Evolutionary conservation across 2,329 filamentous ascomycete genomes (phyloP).

Genomic region (Calonectria fujianensis): DNA sequence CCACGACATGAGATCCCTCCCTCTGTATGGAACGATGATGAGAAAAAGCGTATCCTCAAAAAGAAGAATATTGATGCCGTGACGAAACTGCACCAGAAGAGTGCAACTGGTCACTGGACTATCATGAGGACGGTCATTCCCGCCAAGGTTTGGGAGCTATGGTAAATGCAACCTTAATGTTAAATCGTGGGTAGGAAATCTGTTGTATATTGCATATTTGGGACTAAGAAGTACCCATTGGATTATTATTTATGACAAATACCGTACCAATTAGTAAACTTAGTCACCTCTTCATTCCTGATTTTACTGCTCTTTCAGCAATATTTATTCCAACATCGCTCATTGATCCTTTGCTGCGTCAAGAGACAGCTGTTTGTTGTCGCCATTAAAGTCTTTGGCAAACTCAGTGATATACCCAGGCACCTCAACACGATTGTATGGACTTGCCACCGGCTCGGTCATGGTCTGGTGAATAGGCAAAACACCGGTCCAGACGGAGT

Average conservation of each 20-base stretch:
- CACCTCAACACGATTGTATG: constrained; percentile 76
- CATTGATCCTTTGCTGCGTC: constrained; percentile 52
- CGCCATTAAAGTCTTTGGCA: constrained; percentile 62
- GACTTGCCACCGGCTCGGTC: constrained; percentile 77
- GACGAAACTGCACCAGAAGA: constrained; percentile 82
- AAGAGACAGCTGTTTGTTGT: constrained; percentile 55
- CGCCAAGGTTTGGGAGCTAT: constrained; percentile 87
- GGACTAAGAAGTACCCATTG: constrained; percentile 2
- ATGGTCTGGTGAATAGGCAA: constrained; percentile 78
- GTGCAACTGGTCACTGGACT: constrained; percentile 89
- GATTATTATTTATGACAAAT: neutral
- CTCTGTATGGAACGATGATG: constrained; percentile 66
- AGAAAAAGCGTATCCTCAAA: constrained; percentile 73
- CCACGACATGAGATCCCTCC: constrained; percentile 82
- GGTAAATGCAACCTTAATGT: constrained; percentile 70
- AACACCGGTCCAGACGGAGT: constrained; percentile 73
- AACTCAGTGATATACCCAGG: constrained; percentile 76
- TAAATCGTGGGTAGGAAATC: constrained; percentile 8
- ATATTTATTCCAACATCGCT: neutral
- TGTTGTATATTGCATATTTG: constrained; percentile 29
- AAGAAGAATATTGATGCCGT: constrained; percentile 80
- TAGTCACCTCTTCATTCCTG: neutral
- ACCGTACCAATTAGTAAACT: neutral
- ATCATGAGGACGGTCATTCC: constrained; percentile 94
- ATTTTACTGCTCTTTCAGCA: neutral